Conservation (phyloP, 1,139 yeast species). For the Sugiyamaella novakii region DNA sequence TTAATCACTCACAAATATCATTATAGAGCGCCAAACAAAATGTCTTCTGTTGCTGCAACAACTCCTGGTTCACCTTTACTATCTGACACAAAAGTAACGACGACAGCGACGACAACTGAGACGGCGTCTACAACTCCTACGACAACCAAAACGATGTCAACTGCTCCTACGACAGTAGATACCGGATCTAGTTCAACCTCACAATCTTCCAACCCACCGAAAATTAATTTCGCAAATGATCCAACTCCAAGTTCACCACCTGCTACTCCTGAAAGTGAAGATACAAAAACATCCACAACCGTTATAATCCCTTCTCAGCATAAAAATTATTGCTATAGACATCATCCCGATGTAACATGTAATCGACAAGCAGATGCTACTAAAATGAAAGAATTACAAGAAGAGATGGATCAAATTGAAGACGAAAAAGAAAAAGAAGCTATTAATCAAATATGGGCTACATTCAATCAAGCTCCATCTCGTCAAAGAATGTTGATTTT, state of each 20-base stretch:
- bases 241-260: conserved; percentile 17
- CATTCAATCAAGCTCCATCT: conserved; percentile 70
- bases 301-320: conserved; percentile 11
- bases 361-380: conserved; percentile 66
- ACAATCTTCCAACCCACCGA: too few species aligned
- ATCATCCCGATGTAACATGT: conserved; percentile 36
- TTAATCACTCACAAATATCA: too few species aligned
- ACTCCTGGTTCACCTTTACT: too few species aligned
- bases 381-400: conserved; percentile 60
- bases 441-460: conserved; percentile 74
- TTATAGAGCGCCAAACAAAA: too few species aligned
- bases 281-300: not conserved
- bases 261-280: conserved; percentile 9
- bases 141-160: too few species aligned
- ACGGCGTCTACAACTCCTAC: too few species aligned
- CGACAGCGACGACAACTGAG: too few species aligned
- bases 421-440: conserved; percentile 66
- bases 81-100: too few species aligned
- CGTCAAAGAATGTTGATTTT: conserved; percentile 72
- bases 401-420: conserved; percentile 55
- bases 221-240: too few species aligned
- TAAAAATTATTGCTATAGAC: conserved; percentile 20
- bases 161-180: too few species aligned
- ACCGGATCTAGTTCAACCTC: too few species aligned
- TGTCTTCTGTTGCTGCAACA: too few species aligned